Conservation (phyloP, 202 grass and related monocot genomes). For the Musa balbisiana region DNA sequence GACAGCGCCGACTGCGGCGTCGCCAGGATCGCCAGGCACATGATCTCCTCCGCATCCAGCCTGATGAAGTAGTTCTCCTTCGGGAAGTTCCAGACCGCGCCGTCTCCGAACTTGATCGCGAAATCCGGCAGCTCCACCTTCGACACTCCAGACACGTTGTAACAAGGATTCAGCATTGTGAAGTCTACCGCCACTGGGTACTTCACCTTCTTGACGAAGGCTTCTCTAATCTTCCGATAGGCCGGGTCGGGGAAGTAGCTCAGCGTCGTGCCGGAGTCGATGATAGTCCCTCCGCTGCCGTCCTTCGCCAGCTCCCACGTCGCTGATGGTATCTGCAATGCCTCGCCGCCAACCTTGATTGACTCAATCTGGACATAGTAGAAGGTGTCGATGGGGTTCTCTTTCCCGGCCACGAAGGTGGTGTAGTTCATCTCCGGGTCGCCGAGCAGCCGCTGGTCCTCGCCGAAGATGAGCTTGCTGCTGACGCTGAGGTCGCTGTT, state of each 20-base stretch:
- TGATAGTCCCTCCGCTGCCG: slow-evolving; percentile 62
- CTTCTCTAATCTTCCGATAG: slow-evolving; percentile 50
- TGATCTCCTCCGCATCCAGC: slow-evolving; percentile 49
- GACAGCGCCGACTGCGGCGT: slow-evolving; percentile 47
- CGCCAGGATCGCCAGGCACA: slow-evolving; percentile 68
- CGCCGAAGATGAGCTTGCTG: slow-evolving; percentile 83
- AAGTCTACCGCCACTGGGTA: slow-evolving; percentile 44
- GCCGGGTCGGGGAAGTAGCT: slow-evolving; percentile 82
- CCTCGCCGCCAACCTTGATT: slow-evolving; percentile 52
- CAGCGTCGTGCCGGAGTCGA: slow-evolving; percentile 91
- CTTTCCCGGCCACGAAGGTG: slow-evolving; percentile 38
- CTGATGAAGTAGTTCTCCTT: slow-evolving; percentile 83
- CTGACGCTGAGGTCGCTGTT: slow-evolving; percentile 56
- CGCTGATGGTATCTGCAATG: slow-evolving; percentile 28
- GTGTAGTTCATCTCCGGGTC: slow-evolving; percentile 74
- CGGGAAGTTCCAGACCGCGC: slow-evolving; percentile 79
- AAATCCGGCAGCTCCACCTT: slow-evolving; percentile 61
- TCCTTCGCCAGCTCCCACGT: slow-evolving; percentile 38
- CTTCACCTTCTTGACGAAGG: slow-evolving; percentile 46
- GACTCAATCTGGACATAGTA: slow-evolving; percentile 66
- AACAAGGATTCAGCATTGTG: slow-evolving; percentile 66
- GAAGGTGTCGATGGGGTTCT: slow-evolving; percentile 44
- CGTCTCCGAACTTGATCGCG: slow-evolving; percentile 50
- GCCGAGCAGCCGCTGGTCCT: slow-evolving; percentile 31
- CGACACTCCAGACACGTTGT: slow-evolving; percentile 63